Base-by-base conservation (phyloP, 345 rosid species). In the Moricandia moricandioides region DNA sequence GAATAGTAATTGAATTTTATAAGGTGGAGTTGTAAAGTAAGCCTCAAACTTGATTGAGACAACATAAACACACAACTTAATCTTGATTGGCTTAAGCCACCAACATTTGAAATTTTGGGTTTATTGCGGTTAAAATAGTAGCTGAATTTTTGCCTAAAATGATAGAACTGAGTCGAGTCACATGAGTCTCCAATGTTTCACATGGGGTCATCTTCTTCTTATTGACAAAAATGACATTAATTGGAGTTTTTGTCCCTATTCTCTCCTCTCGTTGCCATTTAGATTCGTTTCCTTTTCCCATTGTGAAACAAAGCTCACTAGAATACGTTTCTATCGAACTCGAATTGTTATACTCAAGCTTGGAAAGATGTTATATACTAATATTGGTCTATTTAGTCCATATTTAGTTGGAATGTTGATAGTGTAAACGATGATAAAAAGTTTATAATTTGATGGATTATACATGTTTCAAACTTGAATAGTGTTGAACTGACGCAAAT, bases 171-270 rank as follows among this genome's bases (percentile, higher is more conserved):
- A 67, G 73, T 78, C 81, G 69, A 67, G 73, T 78, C 81, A 78
- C 81, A 78, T 78, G 81, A 78, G 52, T 62, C 74, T 62, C 34
- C 13, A 71, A 77, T 77, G 80, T 77, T 78, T 21, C 81, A 78
- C 81, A 78, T 78, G 81, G 78, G 78, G 77, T 13, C 81, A 52
- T 71, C 77, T 67, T 72, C 73, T 72, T 78, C 69, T 67, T 72
- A 12, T 78, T 78, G 78, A 72, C 78, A 72, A 78, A 78, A 75
- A 51, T 72, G 45, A 62, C 81, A 67, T 73, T 73, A 61, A 72
- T 73, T 72, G 77, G 40, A 26, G 54, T 43, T 61, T 62, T 78
- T 78, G 81, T 78, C 78, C 9, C 31, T 72, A 67, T 72, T 56
- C 81, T 40, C 78, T 73, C 12, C 47, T 67, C 33, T 61, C 49